Evolutionary conservation across 164 flowering plant genomes (phyloP).

Genomic region (Berberis vulgaris): DNA sequence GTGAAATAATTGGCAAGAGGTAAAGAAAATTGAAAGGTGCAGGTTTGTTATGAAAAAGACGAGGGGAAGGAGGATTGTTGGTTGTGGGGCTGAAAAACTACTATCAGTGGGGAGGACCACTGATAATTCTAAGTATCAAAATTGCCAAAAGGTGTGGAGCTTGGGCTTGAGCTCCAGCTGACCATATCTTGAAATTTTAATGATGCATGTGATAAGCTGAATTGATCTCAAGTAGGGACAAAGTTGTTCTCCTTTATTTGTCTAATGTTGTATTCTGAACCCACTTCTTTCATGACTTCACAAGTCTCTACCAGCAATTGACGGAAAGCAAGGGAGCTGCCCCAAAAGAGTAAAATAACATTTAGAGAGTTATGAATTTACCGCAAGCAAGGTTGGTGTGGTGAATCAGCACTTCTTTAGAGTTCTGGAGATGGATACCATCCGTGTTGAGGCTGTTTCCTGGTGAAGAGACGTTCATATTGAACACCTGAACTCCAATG

Average conservation of each 20-base stretch:
- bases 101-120: slow-evolving; percentile 2
- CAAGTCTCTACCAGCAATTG: background rate
- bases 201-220: too few species aligned
- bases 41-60: slow-evolving; percentile 4
- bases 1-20: background rate
- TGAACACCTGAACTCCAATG: slow-evolving; percentile 30
- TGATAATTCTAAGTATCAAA: background rate
- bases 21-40: background rate
- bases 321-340: background rate
- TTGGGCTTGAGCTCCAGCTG: background rate
- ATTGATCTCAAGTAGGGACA: background rate
- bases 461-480: slow-evolving; percentile 41
- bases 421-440: slow-evolving; percentile 70
- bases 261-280: background rate
- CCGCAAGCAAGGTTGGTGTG: slow-evolving; percentile 48
- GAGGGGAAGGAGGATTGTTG: background rate
- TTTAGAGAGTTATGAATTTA: slow-evolving; percentile 12
- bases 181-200: too few species aligned
- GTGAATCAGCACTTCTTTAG: slow-evolving; percentile 40
- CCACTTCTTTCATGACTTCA: background rate
- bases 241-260: background rate
- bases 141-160: background rate
- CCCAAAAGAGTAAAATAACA: background rate
- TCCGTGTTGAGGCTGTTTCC: slow-evolving; percentile 67
- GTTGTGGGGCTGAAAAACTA: background rate